These are phyloP conservation scores for Coniella lustricola DNA, from an alignment of 2,329 filamentous ascomycete genomes.

Conservation along the genomic window DNA sequence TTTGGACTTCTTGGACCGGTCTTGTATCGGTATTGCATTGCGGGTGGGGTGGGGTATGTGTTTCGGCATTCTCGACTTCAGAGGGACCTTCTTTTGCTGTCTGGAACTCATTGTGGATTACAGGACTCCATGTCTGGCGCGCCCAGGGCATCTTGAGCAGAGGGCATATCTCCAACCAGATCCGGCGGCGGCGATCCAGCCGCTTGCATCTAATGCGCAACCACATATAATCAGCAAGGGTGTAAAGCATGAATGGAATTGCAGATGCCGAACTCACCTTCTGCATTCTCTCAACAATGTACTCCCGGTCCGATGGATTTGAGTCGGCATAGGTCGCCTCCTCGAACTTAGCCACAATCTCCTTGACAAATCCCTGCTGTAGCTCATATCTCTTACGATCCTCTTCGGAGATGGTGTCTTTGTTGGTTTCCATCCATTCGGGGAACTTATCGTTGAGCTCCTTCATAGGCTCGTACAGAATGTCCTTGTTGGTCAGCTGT, in stretches of 20 bases:
- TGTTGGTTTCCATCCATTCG: slow-evolving; percentile 76
- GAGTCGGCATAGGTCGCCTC: slow-evolving; percentile 73
- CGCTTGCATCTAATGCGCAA: slow-evolving; percentile 75
- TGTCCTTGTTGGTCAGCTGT: slow-evolving; percentile 96
- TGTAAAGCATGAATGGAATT: neutral
- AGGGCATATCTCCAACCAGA: slow-evolving; percentile 82
- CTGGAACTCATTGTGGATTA: slow-evolving; percentile 46
- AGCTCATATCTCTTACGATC: slow-evolving; percentile 75
- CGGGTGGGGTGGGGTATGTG: slow-evolving; percentile 16
- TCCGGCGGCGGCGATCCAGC: slow-evolving; percentile 85
- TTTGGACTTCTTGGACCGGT: neutral
- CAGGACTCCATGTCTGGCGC: slow-evolving; percentile 52
- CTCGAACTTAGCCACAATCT: slow-evolving; percentile 89
- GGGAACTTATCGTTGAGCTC: slow-evolving; percentile 92
- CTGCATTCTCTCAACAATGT: slow-evolving; percentile 96
- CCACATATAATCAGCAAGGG: slow-evolving; percentile 15
- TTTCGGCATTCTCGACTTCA: neutral
- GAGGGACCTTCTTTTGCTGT: neutral
- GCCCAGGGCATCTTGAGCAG: slow-evolving; percentile 65
- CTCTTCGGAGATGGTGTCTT: slow-evolving; percentile 54
- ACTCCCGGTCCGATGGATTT: slow-evolving; percentile 75
- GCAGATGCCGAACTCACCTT: slow-evolving; percentile 54
- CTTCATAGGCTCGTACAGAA: slow-evolving; percentile 98
- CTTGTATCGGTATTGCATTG: slow-evolving; percentile 17
- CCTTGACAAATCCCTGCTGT: slow-evolving; percentile 70